A percentile compares a stretch with the other conserved stretches of the same genome.
Conservation (phyloP, 805 yeast genomes). For the Pichia membranifaciens region DNA sequence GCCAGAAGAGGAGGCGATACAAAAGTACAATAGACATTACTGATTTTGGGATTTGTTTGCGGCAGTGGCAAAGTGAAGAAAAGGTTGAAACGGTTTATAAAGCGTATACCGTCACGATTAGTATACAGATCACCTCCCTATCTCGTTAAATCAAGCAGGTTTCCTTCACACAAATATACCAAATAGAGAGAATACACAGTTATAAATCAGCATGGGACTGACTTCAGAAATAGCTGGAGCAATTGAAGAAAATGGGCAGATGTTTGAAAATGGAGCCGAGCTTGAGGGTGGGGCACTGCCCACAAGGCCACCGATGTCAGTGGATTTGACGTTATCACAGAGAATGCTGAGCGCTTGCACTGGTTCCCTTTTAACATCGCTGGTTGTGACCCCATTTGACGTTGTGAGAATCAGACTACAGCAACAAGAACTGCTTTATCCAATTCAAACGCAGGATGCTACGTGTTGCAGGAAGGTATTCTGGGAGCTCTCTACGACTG, state of each 20-base stretch:
- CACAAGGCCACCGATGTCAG: neutral
- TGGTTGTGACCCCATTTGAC: conserved; percentile 75
- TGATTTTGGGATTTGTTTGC: too few relatives aligned
- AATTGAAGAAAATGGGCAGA: conserved; percentile 30
- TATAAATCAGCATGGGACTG: conserved; percentile 28
- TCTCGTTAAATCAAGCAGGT: too few relatives aligned
- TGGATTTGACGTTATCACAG: conserved; percentile 45
- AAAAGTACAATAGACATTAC: too few relatives aligned
- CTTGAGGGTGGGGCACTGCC: neutral
- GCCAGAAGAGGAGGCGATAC: too few relatives aligned
- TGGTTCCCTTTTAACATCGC: conserved; percentile 67
- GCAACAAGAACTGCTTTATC: conserved; percentile 60
- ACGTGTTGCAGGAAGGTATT: conserved; percentile 36
- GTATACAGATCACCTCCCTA: too few relatives aligned
- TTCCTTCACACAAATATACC: too few relatives aligned
- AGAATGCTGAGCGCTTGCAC: conserved; percentile 74
- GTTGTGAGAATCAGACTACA: conserved; percentile 73
- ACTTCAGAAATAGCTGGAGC: conserved; percentile 37
- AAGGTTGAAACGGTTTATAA: too few relatives aligned
- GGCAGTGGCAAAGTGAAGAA: too few relatives aligned
- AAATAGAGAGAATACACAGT: too few relatives aligned
- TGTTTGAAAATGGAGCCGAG: conserved; percentile 7
- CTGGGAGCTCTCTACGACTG: conserved; percentile 21
- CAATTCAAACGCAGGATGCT: conserved; percentile 22
- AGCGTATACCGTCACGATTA: too few relatives aligned